Percentiles rank a stretch among this genome's conserved stretches.
These are phyloP conservation scores for Ganoderma sinense DNA, from an alignment of 1,284 basidiomycete genomes.

Conservation along the genomic window DNA sequence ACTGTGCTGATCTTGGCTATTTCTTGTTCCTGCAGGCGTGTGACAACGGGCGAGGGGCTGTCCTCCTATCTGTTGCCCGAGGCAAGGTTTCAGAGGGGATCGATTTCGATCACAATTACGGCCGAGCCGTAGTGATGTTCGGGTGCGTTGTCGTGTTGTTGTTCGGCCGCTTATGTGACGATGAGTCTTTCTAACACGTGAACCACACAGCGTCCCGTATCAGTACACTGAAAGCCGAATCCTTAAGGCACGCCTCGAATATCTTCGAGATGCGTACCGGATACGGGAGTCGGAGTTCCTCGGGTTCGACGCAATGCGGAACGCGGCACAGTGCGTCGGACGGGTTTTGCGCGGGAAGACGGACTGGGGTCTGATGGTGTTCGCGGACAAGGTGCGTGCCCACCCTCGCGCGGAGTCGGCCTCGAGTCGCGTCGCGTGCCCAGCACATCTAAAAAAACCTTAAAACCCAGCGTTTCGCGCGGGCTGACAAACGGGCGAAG, in stretches of 20 bases:
- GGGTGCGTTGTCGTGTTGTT: conserved; percentile 61
- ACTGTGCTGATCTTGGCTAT: neutral
- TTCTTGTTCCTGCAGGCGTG: conserved; percentile 74
- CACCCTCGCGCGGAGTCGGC: neutral
- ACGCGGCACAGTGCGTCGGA: conserved; percentile 98
- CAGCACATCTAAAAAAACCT: conserved; percentile 7
- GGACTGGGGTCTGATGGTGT: conserved; percentile 99
- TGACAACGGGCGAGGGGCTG: conserved; percentile 98
- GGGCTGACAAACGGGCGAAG: conserved; percentile 96
- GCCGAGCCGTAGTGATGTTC: conserved; percentile 99
- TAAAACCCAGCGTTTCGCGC: conserved; percentile 86
- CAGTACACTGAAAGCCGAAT: conserved; percentile 99
- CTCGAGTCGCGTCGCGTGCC: neutral
- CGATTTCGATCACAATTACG: conserved; percentile 99
- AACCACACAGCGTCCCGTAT: conserved; percentile 83
- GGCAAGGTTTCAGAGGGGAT: conserved; percentile 99
- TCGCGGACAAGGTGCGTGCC: conserved; percentile 88
- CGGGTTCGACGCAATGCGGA: conserved; percentile 99
- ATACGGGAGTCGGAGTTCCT: conserved; percentile 99
- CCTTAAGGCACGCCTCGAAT: conserved; percentile 96
- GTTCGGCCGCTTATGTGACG: neutral
- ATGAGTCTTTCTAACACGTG: conserved; percentile 13
- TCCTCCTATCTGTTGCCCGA: conserved; percentile 95
- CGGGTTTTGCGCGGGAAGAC: conserved; percentile 98
- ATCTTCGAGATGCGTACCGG: conserved; percentile 97